Evolutionary conservation across 2,329 filamentous ascomycete genomes (phyloP).

Genomic region (Fusarium sp.): DNA sequence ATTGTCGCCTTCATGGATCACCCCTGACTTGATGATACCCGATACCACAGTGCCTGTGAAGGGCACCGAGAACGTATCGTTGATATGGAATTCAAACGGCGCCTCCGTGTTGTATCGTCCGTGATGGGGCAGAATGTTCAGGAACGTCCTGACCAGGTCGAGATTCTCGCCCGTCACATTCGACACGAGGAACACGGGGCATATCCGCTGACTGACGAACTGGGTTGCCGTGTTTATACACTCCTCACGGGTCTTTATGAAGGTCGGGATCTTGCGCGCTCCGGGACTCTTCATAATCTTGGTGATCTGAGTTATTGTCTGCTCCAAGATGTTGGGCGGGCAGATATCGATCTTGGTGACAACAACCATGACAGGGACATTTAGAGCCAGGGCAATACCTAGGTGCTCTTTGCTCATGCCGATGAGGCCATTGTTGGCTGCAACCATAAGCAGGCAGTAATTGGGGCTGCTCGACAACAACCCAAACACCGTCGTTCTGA

Average conservation of each 20-base stretch:
- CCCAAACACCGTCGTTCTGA: constrained; percentile 96
- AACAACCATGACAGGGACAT: constrained; percentile 97
- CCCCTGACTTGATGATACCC: constrained; percentile 90
- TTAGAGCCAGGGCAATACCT: constrained; percentile 92
- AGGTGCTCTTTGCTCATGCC: constrained; percentile 99
- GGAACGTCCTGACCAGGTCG: constrained; percentile 90
- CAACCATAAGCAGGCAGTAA: constrained; percentile 98
- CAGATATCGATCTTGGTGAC: constrained; percentile 99
- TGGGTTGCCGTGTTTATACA: constrained; percentile 96
- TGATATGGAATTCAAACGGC: constrained; percentile 94
- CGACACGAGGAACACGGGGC: constrained; percentile 97
- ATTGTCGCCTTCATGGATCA: constrained; percentile 91
- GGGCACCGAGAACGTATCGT: constrained; percentile 98
- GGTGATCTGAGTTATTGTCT: constrained; percentile 92
- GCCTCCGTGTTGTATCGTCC: constrained; percentile 91
- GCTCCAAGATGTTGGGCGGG: constrained; percentile 92
- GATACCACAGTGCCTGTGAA: constrained; percentile 97
- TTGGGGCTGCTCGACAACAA: constrained; percentile 95
- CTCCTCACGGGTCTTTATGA: constrained; percentile 92
- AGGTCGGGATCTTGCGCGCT: constrained; percentile 94
- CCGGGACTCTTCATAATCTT: constrained; percentile 95
- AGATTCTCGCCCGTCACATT: constrained; percentile 96
- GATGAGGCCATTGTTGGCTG: constrained; percentile 95
- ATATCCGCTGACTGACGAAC: constrained; percentile 95
- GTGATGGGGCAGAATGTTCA: constrained; percentile 96